A percentile compares a stretch with the other conserved stretches of the same genome.
Evolutionary conservation across 2,329 filamentous ascomycete genomes (phyloP).

Genomic region (Talaromyces sp.): DNA sequence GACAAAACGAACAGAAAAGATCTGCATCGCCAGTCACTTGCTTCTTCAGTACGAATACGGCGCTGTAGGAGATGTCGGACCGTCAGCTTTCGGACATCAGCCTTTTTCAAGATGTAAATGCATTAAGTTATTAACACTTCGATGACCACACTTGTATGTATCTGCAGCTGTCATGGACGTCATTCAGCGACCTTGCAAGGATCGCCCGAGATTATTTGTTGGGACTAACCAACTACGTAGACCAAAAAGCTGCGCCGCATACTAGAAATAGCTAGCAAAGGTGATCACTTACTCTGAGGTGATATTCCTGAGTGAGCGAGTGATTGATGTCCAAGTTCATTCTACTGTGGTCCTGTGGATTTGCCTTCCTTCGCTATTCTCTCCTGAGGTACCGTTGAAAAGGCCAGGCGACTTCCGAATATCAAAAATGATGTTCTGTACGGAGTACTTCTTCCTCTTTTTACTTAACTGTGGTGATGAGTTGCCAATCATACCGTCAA

Average conservation of each 20-base stretch:
- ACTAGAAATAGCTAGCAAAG: too few relatives aligned
- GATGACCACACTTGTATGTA: too few relatives aligned
- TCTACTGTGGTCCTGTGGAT: neutral
- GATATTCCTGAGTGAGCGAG: too few relatives aligned
- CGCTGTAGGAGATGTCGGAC: neutral
- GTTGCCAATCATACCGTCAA: too few relatives aligned
- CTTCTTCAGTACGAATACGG: neutral
- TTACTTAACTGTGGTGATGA: neutral
- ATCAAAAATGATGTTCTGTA: too few relatives aligned
- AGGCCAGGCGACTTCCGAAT: neutral
- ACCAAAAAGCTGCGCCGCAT: too few relatives aligned
- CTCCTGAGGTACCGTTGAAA: neutral
- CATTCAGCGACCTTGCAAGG: slow-evolving; percentile 5
- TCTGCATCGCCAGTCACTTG: neutral
- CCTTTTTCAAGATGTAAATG: too few relatives aligned
- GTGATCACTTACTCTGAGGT: too few relatives aligned
- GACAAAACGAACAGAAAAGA: neutral
- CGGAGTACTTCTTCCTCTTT: neutral
- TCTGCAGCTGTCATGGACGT: slow-evolving; percentile 10
- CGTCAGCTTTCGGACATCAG: neutral
- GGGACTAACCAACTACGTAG: too few relatives aligned
- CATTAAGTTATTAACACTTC: too few relatives aligned
- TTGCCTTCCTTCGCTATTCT: neutral
- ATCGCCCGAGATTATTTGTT: slow-evolving; percentile 6
- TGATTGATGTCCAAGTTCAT: too few relatives aligned